Percentiles rank a stretch among this genome's conserved stretches.
Conservation (phyloP, 306 rosid genomes). For the Begonia masoniana region DNA sequence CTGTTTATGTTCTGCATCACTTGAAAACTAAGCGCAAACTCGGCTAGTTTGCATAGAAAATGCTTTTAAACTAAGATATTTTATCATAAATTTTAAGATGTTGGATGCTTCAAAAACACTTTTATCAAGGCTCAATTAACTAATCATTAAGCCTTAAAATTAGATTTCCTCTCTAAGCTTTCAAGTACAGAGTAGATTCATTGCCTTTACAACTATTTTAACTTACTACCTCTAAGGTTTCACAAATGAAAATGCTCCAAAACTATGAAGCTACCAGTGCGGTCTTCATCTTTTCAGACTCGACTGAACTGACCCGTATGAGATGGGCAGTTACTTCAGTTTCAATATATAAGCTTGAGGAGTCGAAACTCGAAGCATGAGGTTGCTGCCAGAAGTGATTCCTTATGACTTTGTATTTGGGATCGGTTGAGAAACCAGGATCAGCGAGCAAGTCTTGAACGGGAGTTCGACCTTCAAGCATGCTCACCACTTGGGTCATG, state of each 20-base stretch:
- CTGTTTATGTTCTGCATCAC: too few species aligned
- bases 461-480: constrained; percentile 83
- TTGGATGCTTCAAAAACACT: too few species aligned
- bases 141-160: too few species aligned
- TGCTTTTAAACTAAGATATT: too few species aligned
- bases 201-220: not conserved
- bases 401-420: constrained; percentile 41
- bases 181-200: too few species aligned
- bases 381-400: constrained; percentile 82
- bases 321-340: constrained; percentile 26
- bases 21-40: too few species aligned
- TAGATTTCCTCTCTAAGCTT: too few species aligned
- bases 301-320: constrained; percentile 22
- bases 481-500: constrained; percentile 85
- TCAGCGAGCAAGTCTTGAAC: constrained; percentile 67
- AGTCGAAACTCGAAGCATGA: constrained; percentile 26
- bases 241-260: not conserved
- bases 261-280: too few species aligned
- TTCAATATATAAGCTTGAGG: constrained; percentile 33
- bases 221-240: not conserved
- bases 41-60: too few species aligned
- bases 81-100: too few species aligned
- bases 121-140: too few species aligned
- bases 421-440: constrained; percentile 58
- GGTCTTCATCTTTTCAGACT: constrained; percentile 8